A percentile compares a stretch with the other conserved stretches of the same genome.
These are phyloP conservation scores for Lathyrus aphaca DNA, from an alignment of 306 rosid species.

Conservation along the genomic window DNA sequence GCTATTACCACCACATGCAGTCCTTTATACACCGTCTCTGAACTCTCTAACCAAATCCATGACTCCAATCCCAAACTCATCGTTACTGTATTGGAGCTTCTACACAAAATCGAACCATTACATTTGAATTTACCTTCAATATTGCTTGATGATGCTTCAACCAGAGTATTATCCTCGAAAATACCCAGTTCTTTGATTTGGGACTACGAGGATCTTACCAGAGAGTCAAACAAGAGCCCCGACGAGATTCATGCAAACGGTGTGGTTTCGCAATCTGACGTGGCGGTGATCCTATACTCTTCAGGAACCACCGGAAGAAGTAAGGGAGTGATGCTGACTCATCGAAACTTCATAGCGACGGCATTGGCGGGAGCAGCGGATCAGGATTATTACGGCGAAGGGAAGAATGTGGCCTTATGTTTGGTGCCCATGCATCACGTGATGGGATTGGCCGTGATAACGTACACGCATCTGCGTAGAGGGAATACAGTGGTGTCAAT, in stretches of 20 bases:
- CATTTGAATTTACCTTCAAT: slow-evolving; percentile 35
- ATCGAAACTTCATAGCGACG: slow-evolving; percentile 51
- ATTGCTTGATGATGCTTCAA: slow-evolving; percentile 21
- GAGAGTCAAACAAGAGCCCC: not conserved
- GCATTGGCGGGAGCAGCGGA: slow-evolving; percentile 42
- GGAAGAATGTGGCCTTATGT: slow-evolving; percentile 47
- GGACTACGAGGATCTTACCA: slow-evolving; percentile 41
- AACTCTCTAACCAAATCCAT: slow-evolving; percentile 43
- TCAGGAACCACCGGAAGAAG: slow-evolving; percentile 58
- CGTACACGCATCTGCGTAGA: slow-evolving; percentile 46
- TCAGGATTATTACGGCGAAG: slow-evolving; percentile 42
- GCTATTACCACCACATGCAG: slow-evolving; percentile 41
- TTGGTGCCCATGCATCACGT: slow-evolving; percentile 55
- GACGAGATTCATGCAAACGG: slow-evolving; percentile 6
- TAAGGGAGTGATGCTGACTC: slow-evolving; percentile 57
- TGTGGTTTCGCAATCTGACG: slow-evolving; percentile 41
- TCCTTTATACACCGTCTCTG: slow-evolving; percentile 33
- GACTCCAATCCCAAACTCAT: slow-evolving; percentile 49
- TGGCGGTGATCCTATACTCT: slow-evolving; percentile 56
- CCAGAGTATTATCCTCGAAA: not conserved
- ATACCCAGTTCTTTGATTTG: not conserved
- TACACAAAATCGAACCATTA: slow-evolving; percentile 20
- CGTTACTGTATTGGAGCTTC: slow-evolving; percentile 44
- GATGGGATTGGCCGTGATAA: slow-evolving; percentile 39
- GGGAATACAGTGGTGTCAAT: slow-evolving; percentile 52